These are phyloP conservation scores for Aspergillus phoenicis DNA, from an alignment of 2,329 filamentous ascomycete genomes.

Conservation along the genomic window DNA sequence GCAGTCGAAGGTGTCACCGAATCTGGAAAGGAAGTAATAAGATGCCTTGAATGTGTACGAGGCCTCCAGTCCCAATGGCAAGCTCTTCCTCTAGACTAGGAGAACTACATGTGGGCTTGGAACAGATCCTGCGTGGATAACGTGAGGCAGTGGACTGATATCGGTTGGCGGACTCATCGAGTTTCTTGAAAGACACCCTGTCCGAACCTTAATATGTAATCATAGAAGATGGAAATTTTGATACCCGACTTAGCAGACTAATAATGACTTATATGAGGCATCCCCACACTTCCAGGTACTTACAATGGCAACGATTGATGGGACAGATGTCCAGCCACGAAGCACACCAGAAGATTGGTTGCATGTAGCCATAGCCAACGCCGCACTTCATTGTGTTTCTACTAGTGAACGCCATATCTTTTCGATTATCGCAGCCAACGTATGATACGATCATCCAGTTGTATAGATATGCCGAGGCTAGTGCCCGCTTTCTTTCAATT, in stretches of 20 bases:
- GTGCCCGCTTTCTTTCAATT: neutral
- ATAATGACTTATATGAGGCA: neutral
- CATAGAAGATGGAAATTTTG: neutral
- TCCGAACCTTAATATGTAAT: neutral
- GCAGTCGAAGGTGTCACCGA: slow-evolving; percentile 44
- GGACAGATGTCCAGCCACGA: neutral
- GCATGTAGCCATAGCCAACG: neutral
- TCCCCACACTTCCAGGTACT: neutral
- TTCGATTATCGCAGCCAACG: neutral
- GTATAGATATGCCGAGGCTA: neutral
- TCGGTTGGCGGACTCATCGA: neutral
- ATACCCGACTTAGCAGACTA: neutral
- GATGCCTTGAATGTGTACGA: slow-evolving; percentile 42
- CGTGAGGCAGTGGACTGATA: neutral
- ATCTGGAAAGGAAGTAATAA: slow-evolving; percentile 38
- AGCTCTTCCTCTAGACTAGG: slow-evolving; percentile 1
- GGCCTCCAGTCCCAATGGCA: slow-evolving; percentile 22
- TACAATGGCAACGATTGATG: neutral
- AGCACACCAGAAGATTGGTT: neutral
- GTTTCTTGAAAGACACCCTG: no score
- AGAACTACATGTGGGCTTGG: neutral
- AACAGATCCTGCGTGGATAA: neutral
- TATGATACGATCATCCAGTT: neutral
- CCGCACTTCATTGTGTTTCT: no score
- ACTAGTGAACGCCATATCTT: neutral